Conservation (phyloP, 2,329 filamentous ascomycete genomes). For the Aspergillus tubingensis region DNA sequence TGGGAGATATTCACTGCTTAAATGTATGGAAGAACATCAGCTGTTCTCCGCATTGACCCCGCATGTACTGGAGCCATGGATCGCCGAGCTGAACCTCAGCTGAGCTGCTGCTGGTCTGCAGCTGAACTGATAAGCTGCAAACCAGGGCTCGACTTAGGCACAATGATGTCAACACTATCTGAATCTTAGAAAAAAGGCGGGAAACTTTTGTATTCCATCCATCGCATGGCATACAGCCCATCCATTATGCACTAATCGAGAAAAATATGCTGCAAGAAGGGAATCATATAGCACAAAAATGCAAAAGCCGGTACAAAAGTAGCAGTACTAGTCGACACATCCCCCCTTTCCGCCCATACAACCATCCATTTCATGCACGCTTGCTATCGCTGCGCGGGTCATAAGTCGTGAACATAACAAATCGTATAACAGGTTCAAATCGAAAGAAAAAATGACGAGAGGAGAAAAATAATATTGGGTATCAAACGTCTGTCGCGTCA, state of each 20-base stretch:
- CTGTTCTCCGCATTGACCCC: background rate
- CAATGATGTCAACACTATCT: background rate
- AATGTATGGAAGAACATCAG: background rate
- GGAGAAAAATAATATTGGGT: slow-evolving; percentile 10
- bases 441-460: background rate
- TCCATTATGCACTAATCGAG: background rate
- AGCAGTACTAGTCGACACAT: background rate
- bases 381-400: background rate
- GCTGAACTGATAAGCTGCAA: too few relatives aligned
- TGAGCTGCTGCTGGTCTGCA: too few relatives aligned
- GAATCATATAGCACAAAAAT: slow-evolving; percentile 5
- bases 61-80: background rate
- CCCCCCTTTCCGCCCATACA: slow-evolving; percentile 16
- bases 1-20: background rate
- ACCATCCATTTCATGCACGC: background rate
- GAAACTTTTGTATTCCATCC: background rate
- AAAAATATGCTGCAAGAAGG: slow-evolving; percentile 1
- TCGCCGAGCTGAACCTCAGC: background rate
- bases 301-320: background rate
- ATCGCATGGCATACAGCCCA: background rate
- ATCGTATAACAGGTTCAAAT: background rate
- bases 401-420: slow-evolving; percentile 17
- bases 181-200: background rate
- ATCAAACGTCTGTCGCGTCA: slow-evolving; percentile 15
- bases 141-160: background rate